phyloP scores from a whole-genome alignment of 495 filamentous ascomycete genomes.

The Viridothelium virens region DNA sequence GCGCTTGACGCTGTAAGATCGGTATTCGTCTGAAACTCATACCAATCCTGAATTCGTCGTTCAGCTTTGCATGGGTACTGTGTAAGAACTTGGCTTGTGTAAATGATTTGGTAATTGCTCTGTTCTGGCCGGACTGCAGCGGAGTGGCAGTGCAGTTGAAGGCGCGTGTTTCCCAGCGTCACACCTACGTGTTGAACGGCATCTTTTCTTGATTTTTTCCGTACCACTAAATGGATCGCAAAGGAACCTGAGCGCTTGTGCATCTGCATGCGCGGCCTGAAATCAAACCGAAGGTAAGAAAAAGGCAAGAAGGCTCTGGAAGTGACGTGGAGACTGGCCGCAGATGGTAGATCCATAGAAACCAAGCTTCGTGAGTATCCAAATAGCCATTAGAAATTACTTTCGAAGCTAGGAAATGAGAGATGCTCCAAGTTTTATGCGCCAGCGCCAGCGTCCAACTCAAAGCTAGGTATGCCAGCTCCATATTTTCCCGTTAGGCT shows the following conservation, averaged over 20 bases:
- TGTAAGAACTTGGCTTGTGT: background rate
- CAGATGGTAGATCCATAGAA: background rate
- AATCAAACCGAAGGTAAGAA: background rate
- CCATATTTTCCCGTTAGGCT: background rate
- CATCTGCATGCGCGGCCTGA: slow-evolving; percentile 13
- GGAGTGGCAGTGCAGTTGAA: background rate
- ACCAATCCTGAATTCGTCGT: background rate
- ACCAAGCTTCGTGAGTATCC: background rate
- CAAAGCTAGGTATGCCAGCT: background rate
- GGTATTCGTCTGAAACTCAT: background rate
- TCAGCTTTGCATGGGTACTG: slow-evolving; percentile 11
- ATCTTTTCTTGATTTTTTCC: slow-evolving; percentile 14
- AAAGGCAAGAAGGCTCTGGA: slow-evolving; percentile 13
- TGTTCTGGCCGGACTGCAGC: background rate
- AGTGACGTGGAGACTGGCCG: slow-evolving; percentile 10
- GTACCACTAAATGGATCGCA: background rate
- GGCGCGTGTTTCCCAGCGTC: slow-evolving; percentile 4
- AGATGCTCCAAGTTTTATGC: background rate
- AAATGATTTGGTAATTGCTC: background rate
- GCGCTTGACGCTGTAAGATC: background rate
- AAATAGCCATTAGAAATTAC: background rate
- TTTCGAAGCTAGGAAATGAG: background rate
- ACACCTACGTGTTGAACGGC: slow-evolving; percentile 18
- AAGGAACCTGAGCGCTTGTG: background rate
- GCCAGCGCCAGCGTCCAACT: background rate